Base-by-base conservation (phyloP, 2,329 filamentous ascomycete species). In the Thielaviopsis ethacetica region DNA sequence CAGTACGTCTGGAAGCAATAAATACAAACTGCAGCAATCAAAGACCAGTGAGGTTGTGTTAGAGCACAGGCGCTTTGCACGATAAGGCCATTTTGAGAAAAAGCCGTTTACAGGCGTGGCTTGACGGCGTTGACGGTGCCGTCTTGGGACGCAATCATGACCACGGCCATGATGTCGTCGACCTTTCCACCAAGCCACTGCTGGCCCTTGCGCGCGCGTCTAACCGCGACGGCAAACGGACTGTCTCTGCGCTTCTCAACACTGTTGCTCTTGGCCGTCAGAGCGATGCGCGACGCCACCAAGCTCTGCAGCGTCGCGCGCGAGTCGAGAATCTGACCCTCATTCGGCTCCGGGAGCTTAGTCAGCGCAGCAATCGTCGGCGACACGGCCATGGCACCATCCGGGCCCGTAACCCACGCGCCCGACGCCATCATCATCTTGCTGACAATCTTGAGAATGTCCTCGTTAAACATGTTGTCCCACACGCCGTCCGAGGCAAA, bases 401-500 rank as follows among this genome's bases (percentile, higher is more conserved):
- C 73, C 0, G 79, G 80, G 64, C 77, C 76, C 21, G 79, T 74
- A 34, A 78, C 73, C 90, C 91, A 96, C 0, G 88, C 90, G 3
- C 85, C 85, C 3, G 77, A 75, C 15, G 78, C 74, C 38, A 83
- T 76, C 89, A 98, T 95, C 27, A 83, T 76, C 54, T 79, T 77
- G 64, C 85, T 91, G 26, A 91, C 83, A 57, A 94, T 82, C 61
- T 83, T 81, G 13, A 98, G 77, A 30, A 94, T 85, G 64, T 98
- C 90, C 67, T 95, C 87, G 66, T 90, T 86, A 67, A 88, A 93
- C 34, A 98, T 76, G 66, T 98, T 98, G 70, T 98, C 93, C 80
- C 93, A 93, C 4, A 97, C 86, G 3, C 93, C 93, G 70, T 98
- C 93, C 0, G 90, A 95, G 1, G 90, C 93, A 64, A 98, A 86